Evolutionary conservation across 2,329 filamentous ascomycete genomes (phyloP).

Genomic region (Diaporthe citri): DNA sequence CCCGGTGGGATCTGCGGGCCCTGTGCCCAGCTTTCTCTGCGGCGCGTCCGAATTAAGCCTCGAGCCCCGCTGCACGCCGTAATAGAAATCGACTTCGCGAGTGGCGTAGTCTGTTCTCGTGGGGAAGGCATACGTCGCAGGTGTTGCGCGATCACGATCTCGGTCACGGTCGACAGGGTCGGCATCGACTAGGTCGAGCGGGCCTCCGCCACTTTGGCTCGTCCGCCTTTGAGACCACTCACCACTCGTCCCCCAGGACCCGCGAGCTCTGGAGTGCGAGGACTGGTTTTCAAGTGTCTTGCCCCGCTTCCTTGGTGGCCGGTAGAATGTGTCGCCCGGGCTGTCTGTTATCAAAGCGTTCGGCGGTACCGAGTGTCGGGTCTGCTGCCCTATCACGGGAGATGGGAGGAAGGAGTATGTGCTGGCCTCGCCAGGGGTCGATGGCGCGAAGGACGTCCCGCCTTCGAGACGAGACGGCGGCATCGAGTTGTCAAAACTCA

Average conservation of each 20-base stretch:
- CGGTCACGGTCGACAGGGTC: conserved; percentile 49
- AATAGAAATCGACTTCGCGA: conserved; percentile 97
- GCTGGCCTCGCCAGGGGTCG: conserved; percentile 79
- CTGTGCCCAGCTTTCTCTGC: conserved; percentile 89
- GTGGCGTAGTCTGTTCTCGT: conserved; percentile 89
- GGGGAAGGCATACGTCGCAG: conserved; percentile 59
- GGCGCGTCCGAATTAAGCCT: conserved; percentile 85
- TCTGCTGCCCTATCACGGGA: conserved; percentile 58
- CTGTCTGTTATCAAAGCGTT: conserved; percentile 63
- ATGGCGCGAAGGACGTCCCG: conserved; percentile 76
- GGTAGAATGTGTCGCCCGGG: conserved; percentile 84
- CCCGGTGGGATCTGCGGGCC: conserved; percentile 93
- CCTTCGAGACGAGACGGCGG: conserved; percentile 62
- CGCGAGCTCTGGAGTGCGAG: conserved; percentile 51
- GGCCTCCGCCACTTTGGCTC: conserved; percentile 51
- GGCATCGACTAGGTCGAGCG: conserved; percentile 55
- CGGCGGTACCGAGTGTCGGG: conserved; percentile 57
- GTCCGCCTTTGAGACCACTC: conserved; percentile 54
- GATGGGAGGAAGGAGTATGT: conserved; percentile 79
- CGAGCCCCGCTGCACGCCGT: conserved; percentile 84
- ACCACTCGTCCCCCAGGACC: conserved; percentile 51
- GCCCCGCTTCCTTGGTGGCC: conserved; percentile 76
- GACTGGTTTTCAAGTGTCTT: conserved; percentile 61
- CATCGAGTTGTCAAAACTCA: conserved; percentile 60
- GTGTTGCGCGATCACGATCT: conserved; percentile 57